phyloP scores from a whole-genome alignment of 73 alveolate species.

The Paramecium pentaurelia region DNA sequence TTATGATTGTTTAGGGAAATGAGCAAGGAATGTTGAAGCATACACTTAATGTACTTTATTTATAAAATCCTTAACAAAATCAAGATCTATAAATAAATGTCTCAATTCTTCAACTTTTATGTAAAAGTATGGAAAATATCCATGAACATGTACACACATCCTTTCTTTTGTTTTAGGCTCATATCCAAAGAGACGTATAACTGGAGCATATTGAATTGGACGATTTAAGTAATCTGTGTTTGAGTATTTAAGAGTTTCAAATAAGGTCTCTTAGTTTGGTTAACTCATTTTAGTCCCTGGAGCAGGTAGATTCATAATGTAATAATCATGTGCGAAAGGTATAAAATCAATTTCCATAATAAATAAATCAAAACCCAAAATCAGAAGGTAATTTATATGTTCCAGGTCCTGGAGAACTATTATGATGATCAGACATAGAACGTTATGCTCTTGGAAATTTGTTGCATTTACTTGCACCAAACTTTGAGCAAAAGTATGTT shows the following conservation, averaged over 20 bases:
- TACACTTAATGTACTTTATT: constrained; percentile 18
- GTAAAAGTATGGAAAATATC: constrained; percentile 53
- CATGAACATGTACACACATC: constrained; percentile 54
- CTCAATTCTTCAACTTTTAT: constrained; percentile 36
- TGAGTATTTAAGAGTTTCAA: background rate
- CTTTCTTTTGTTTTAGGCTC: background rate
- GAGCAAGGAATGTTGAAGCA: background rate
- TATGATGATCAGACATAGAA: background rate
- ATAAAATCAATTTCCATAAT: background rate
- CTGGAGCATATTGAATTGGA: constrained; percentile 16
- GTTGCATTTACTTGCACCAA: background rate
- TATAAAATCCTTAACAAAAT: background rate
- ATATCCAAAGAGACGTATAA: constrained; percentile 49
- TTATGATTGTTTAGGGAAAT: background rate
- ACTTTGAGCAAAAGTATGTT: constrained; percentile 10
- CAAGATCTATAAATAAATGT: constrained; percentile 5
- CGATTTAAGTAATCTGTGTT: background rate
- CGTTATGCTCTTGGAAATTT: constrained; percentile 3
- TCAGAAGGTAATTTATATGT: constrained; percentile 49
- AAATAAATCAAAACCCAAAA: constrained; percentile 29
- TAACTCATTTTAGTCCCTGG: background rate
- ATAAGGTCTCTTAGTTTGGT: background rate
- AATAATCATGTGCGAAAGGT: constrained; percentile 25
- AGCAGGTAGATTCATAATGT: background rate
- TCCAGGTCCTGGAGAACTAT: constrained; percentile 60